phyloP scores from a whole-genome alignment of 192 early-diverging fungal genomes.

The Backusella macrospora region DNA sequence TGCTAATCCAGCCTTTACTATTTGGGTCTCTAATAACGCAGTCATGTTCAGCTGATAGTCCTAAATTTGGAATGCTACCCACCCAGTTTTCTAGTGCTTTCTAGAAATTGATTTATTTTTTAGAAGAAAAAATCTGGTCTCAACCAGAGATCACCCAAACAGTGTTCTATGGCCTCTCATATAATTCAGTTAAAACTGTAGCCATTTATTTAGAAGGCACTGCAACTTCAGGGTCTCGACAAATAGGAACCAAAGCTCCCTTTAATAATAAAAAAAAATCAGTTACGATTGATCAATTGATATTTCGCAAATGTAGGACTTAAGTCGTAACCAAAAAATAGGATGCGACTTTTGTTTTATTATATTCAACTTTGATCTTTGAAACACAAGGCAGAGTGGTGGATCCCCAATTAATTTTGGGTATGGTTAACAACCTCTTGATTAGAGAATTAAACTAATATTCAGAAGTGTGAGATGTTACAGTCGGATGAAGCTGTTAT shows the following conservation, averaged over 20 bases:
- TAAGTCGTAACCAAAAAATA: constrained; percentile 97
- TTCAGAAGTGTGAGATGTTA: constrained; percentile 79
- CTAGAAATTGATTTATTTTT: constrained; percentile 3
- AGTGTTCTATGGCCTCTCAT: constrained; percentile 75
- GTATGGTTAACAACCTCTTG: constrained; percentile 60
- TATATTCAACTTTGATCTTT: constrained; percentile 68
- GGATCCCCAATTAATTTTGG: constrained; percentile 42
- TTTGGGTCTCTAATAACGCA: constrained; percentile 85
- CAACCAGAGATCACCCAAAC: constrained; percentile 93
- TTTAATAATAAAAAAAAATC: constrained; percentile 27
- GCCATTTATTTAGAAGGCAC: constrained; percentile 84
- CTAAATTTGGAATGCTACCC: constrained; percentile 76
- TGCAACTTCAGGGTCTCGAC: constrained; percentile 86
- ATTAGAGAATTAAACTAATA: constrained; percentile 88
- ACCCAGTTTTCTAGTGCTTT: constrained; percentile 85
- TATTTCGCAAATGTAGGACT: constrained; percentile 12
- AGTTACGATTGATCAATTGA: not conserved
- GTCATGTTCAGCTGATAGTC: constrained; percentile 95
- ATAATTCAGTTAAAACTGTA: constrained; percentile 63
- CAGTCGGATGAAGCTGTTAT: constrained; percentile 69
- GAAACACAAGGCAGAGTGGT: constrained; percentile 45
- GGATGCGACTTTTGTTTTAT: constrained; percentile 67
- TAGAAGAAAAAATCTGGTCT: constrained; percentile 54
- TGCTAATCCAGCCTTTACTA: constrained; percentile 70
- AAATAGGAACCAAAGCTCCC: constrained; percentile 95